phyloP scores from a whole-genome alignment of 768 basidiomycete species.

The Boletus tylopilopsis region DNA sequence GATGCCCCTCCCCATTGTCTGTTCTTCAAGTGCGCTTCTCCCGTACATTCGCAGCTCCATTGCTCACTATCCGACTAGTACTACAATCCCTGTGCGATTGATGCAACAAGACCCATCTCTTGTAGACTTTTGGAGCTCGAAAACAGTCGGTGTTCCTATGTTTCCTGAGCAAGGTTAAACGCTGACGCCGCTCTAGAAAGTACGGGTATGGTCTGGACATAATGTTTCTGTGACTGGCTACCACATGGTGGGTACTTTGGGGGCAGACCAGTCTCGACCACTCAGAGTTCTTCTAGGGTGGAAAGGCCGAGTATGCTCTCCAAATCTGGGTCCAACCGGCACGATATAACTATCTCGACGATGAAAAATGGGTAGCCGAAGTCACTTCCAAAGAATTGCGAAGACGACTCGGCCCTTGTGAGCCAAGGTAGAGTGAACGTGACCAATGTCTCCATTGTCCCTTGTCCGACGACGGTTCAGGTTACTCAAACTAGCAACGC shows the following conservation, averaged over 20 bases:
- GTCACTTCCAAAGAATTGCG: slow-evolving; percentile 33
- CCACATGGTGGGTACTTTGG: slow-evolving; percentile 17
- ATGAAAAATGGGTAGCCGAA: slow-evolving; percentile 33
- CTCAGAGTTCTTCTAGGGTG: slow-evolving; percentile 33
- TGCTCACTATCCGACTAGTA: slow-evolving; percentile 24
- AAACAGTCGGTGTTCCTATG: slow-evolving; percentile 11
- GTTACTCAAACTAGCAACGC: slow-evolving; percentile 35
- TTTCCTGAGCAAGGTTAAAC: background rate
- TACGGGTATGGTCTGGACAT: slow-evolving; percentile 20
- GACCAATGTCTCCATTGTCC: background rate
- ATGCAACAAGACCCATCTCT: slow-evolving; percentile 42
- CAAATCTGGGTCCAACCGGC: slow-evolving; percentile 26
- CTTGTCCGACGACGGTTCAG: slow-evolving; percentile 19
- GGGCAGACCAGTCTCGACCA: background rate
- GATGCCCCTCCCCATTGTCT: slow-evolving; percentile 26
- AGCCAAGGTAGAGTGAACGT: slow-evolving; percentile 34
- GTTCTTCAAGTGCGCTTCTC: slow-evolving; percentile 42
- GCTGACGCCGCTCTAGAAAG: slow-evolving; percentile 9
- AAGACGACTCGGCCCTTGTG: slow-evolving; percentile 28
- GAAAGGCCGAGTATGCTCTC: slow-evolving; percentile 32
- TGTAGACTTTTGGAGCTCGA: slow-evolving; percentile 24
- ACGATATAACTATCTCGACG: slow-evolving; percentile 25
- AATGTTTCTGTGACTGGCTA: slow-evolving; percentile 20
- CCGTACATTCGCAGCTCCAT: background rate
- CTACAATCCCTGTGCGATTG: slow-evolving; percentile 36